Conservation (phyloP, 768 basidiomycete genomes). For the Vararia minispora region DNA sequence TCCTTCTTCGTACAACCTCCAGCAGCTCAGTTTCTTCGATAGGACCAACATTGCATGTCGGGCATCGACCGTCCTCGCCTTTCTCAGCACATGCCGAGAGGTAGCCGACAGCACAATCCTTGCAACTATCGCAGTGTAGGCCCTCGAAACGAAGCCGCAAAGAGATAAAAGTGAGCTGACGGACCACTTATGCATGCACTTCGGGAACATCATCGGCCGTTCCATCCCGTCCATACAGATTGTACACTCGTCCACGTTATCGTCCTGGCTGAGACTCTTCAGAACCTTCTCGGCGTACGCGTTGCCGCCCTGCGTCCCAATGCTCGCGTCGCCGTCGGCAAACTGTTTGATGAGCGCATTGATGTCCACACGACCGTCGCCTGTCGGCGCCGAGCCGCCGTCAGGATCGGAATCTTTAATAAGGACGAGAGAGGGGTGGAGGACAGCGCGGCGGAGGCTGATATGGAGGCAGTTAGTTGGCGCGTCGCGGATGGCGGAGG, state of each 20-base stretch:
- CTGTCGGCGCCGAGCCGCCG: slow-evolving; percentile 24
- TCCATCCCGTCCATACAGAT: slow-evolving; percentile 78
- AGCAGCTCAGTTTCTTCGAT: slow-evolving; percentile 55
- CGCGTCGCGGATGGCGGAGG: no score
- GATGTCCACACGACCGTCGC: slow-evolving; percentile 39
- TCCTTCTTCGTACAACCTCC: slow-evolving; percentile 37
- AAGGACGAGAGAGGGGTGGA: slow-evolving; percentile 81
- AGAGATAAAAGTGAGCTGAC: no score
- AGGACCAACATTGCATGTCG: slow-evolving; percentile 66
- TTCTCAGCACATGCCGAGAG: slow-evolving; percentile 60
- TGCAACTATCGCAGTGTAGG: slow-evolving; percentile 53
- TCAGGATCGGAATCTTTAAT: slow-evolving; percentile 33
- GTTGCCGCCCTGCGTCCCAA: slow-evolving; percentile 18
- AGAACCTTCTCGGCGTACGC: slow-evolving; percentile 56
- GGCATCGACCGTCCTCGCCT: slow-evolving; percentile 64
- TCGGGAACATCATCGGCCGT: slow-evolving; percentile 53
- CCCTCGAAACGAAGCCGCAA: neutral
- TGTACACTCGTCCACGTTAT: slow-evolving; percentile 51
- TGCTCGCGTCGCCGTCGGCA: slow-evolving; percentile 24
- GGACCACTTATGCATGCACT: slow-evolving; percentile 71
- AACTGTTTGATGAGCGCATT: slow-evolving; percentile 49
- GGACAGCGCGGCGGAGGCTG: slow-evolving; percentile 83
- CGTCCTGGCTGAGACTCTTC: slow-evolving; percentile 37
- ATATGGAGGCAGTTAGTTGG: slow-evolving; percentile 5
- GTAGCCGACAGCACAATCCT: slow-evolving; percentile 76